Evolutionary conservation across 1,284 basidiomycete species (phyloP).

Genomic region (Earliella scabrosa): DNA sequence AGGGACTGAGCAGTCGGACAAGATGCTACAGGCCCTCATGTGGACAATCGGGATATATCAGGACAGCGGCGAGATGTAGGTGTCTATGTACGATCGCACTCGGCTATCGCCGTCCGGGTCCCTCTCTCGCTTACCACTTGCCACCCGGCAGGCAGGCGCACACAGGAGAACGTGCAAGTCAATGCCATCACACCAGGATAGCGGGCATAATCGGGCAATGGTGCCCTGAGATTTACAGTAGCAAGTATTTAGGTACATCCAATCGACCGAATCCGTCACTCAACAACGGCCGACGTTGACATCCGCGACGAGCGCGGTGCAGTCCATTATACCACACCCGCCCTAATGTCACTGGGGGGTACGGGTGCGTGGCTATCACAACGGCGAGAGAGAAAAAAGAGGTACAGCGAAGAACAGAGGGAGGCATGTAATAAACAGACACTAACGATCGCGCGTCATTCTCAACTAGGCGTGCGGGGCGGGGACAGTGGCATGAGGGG

Average conservation of each 20-base stretch:
- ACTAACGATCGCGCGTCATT: not conserved
- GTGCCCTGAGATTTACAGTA: not conserved
- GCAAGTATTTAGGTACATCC: not conserved
- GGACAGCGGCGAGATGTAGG: not conserved
- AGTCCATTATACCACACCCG: slow-evolving; percentile 6
- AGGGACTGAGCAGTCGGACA: not conserved
- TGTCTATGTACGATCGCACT: slow-evolving; percentile 6
- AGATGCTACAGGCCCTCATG: slow-evolving; percentile 1
- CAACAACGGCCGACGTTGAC: not conserved
- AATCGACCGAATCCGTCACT: not conserved
- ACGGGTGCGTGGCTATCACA: not conserved
- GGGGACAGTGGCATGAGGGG: not conserved
- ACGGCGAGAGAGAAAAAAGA: not conserved
- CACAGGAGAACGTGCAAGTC: not conserved
- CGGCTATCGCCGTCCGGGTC: slow-evolving; percentile 3
- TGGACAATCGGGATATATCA: slow-evolving; percentile 1
- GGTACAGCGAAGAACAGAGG: slow-evolving; percentile 11
- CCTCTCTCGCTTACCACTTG: no score
- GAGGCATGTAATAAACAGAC: slow-evolving; percentile 20
- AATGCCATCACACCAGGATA: not conserved
- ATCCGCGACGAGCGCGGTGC: not conserved
- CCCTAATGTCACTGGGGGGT: not conserved
- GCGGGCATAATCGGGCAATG: not conserved
- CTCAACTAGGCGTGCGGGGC: not conserved
- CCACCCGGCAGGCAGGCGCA: no score